Conservation (phyloP, 345 rosid species). For the Rhizophora apiculata region DNA sequence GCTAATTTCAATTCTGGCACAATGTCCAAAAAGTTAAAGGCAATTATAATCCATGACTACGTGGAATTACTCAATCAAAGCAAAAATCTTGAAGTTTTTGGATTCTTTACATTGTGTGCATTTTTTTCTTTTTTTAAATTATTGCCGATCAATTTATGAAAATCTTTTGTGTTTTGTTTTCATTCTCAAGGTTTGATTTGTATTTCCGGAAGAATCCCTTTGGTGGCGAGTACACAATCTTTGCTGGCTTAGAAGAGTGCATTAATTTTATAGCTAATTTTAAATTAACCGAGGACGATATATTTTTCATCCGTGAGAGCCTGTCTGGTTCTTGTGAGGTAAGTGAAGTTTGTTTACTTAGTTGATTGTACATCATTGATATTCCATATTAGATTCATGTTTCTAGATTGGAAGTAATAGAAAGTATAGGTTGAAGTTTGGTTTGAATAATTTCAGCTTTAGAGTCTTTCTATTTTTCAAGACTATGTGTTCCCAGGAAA, state of each 20-base stretch:
- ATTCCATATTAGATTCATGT: too few species aligned
- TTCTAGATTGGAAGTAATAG: too few species aligned
- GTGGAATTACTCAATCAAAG: too few species aligned
- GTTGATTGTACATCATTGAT: too few species aligned
- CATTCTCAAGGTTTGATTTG: slow-evolving; percentile 70
- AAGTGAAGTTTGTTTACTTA: slow-evolving; percentile 5
- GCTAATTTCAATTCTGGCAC: too few species aligned
- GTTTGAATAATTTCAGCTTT: neutral
- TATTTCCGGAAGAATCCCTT: slow-evolving; percentile 95
- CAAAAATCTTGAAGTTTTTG: too few species aligned
- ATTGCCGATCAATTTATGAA: neutral
- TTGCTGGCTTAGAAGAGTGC: slow-evolving; percentile 97
- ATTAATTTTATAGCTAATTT: slow-evolving; percentile 83
- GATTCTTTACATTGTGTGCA: too few species aligned
- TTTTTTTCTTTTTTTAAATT: too few species aligned
- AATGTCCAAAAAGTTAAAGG: too few species aligned
- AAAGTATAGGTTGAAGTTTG: too few species aligned
- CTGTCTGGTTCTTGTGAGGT: slow-evolving; percentile 85
- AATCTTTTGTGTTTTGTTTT: neutral
- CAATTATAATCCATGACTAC: too few species aligned
- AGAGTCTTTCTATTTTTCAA: neutral
- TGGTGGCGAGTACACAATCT: slow-evolving; percentile 88
- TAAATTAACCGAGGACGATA: slow-evolving; percentile 65
- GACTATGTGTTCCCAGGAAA: neutral
- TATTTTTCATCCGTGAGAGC: slow-evolving; percentile 54